These are phyloP conservation scores for Dictyostelium firmibasis DNA, from an alignment of 78 protist genomes.

Conservation along the genomic window DNA sequence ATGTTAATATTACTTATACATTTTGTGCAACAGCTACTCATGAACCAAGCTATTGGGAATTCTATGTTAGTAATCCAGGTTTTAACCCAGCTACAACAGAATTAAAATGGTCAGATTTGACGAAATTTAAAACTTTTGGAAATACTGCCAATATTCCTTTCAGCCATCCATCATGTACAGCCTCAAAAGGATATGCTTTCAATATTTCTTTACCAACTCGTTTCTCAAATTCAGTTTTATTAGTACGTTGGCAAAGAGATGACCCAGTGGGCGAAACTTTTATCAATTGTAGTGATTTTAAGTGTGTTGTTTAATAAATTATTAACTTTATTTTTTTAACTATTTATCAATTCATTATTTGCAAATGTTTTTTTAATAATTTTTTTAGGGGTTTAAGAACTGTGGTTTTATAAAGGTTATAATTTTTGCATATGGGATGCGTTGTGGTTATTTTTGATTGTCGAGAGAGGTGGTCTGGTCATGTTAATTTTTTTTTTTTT, in stretches of 20 bases:
- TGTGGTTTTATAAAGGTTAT: too few species aligned
- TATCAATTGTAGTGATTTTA: conserved; percentile 22
- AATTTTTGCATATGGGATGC: too few species aligned
- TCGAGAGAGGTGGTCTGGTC: too few species aligned
- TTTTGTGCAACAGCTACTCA: conserved; percentile 66
- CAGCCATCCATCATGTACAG: neutral
- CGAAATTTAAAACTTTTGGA: neutral
- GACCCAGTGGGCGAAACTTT: conserved; percentile 68
- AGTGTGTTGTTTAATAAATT: neutral
- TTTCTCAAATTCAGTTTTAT: neutral
- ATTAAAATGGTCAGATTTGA: conserved; percentile 42
- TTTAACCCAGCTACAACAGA: neutral
- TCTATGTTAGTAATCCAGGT: conserved; percentile 45
- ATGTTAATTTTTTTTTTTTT: too few species aligned
- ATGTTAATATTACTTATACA: neutral
- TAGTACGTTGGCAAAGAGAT: conserved; percentile 27
- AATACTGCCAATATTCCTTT: neutral
- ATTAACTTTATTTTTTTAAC: too few species aligned
- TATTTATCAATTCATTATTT: too few species aligned
- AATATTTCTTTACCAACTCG: conserved; percentile 16
- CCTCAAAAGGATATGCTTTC: neutral
- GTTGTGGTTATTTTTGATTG: too few species aligned
- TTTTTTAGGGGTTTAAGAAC: too few species aligned
- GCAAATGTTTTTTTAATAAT: too few species aligned
- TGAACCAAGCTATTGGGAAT: conserved; percentile 52